Evolutionary conservation across 108 stramenopile species (phyloP).

Genomic region (Chaetoceros tenuissimus): DNA sequence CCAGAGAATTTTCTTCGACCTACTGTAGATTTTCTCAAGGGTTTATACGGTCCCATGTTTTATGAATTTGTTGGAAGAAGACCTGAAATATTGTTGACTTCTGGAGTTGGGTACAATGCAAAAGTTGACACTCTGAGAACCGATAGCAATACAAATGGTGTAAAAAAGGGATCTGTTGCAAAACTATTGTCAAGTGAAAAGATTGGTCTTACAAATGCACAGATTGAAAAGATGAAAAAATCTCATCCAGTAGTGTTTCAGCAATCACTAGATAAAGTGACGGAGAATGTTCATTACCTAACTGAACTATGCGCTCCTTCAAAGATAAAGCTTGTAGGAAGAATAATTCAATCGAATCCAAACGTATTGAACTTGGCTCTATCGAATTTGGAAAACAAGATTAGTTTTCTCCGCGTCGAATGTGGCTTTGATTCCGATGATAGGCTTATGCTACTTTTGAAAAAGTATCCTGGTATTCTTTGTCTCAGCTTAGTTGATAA

Average conservation of each 20-base stretch:
- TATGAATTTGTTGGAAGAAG: constrained; percentile 59
- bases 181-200: constrained; percentile 31
- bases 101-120: constrained; percentile 49
- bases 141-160: constrained; percentile 1
- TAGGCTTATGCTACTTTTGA: constrained; percentile 25
- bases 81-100: constrained; percentile 50
- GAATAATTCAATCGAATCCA: constrained; percentile 37
- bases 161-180: constrained; percentile 7
- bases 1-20: constrained; percentile 41
- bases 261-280: constrained; percentile 27
- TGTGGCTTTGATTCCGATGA: constrained; percentile 18
- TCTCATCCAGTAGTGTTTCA: constrained; percentile 56
- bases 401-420: constrained; percentile 29
- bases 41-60: constrained; percentile 50
- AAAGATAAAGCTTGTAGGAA: constrained; percentile 5
- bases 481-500: constrained; percentile 41
- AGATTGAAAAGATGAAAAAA: constrained; percentile 34
- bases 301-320: not conserved
- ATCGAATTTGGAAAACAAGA: constrained; percentile 45
- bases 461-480: constrained; percentile 28
- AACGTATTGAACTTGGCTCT: constrained; percentile 50
- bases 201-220: constrained; percentile 21
- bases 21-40: constrained; percentile 56
- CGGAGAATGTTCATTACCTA: constrained; percentile 32
- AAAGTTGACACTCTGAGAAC: constrained; percentile 5